These are phyloP conservation scores for Plantago ovata DNA, from an alignment of 257 asterid species.

Conservation along the genomic window DNA sequence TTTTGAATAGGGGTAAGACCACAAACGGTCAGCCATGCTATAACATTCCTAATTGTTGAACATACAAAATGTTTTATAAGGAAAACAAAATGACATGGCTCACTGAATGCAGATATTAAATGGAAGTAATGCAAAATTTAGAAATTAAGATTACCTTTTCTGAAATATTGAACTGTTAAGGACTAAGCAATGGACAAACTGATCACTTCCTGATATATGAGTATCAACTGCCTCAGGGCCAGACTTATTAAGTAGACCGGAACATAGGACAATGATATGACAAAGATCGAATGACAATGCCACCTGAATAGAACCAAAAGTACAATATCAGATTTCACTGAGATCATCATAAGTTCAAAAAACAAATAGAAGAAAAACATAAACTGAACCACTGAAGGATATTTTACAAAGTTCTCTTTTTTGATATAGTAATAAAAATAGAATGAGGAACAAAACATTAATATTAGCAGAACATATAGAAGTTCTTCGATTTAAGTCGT, in stretches of 20 bases:
- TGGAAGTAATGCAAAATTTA: conserved; percentile 14
- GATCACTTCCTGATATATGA: conserved; percentile 36
- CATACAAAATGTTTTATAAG: conserved; percentile 1
- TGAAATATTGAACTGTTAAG: conserved; percentile 77
- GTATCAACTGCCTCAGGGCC: conserved; percentile 34
- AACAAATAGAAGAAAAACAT: conserved; percentile 6
- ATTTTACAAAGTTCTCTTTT: background rate
- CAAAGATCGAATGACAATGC: conserved; percentile 74
- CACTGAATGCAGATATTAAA: conserved; percentile 12
- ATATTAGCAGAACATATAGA: conserved; percentile 13
- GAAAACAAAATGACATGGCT: conserved; percentile 8
- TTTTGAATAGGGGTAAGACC: background rate
- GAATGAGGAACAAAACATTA: background rate
- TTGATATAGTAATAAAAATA: background rate
- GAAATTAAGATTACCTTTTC: conserved; percentile 53
- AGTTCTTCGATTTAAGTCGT: conserved; percentile 7
- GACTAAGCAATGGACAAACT: conserved; percentile 58
- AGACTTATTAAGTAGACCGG: conserved; percentile 51
- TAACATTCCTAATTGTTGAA: background rate
- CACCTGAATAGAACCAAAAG: conserved; percentile 49
- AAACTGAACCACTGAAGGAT: background rate
- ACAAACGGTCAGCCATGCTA: background rate
- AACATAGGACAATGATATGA: conserved; percentile 63
- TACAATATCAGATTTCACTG: conserved; percentile 22
- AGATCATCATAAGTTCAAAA: conserved; percentile 12